These are phyloP conservation scores for Aspergillus thermomutatus DNA, from an alignment of 2,329 filamentous ascomycete species.

Conservation along the genomic window DNA sequence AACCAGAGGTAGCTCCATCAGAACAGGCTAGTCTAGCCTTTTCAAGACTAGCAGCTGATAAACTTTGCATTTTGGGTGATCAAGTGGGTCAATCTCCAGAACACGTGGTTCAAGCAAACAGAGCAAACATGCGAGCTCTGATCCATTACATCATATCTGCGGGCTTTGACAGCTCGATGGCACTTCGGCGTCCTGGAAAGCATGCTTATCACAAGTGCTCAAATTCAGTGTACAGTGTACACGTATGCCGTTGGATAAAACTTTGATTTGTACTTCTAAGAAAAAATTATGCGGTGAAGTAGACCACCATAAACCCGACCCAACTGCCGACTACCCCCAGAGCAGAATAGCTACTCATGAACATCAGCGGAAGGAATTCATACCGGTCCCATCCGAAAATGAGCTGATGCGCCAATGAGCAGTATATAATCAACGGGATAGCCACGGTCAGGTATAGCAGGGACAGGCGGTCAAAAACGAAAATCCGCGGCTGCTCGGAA, in stretches of 20 bases:
- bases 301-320: conserved; percentile 91
- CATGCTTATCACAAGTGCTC: no score
- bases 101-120: conserved; percentile 19
- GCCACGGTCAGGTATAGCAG: conserved; percentile 85
- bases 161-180: background rate
- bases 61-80: conserved; percentile 18
- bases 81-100: conserved; percentile 13
- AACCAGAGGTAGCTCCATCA: background rate
- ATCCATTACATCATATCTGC: conserved; percentile 16
- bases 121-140: conserved; percentile 7
- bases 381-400: conserved; percentile 70
- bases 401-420: conserved; percentile 77
- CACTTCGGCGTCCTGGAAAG: background rate
- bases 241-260: background rate
- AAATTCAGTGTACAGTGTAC: background rate
- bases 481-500: conserved; percentile 73
- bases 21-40: conserved; percentile 5
- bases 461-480: conserved; percentile 86
- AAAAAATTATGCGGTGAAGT: conserved; percentile 56
- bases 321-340: conserved; percentile 95
- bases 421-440: conserved; percentile 85
- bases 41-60: conserved; percentile 14
- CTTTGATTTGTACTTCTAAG: background rate
- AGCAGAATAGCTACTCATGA: conserved; percentile 90
- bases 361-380: conserved; percentile 94